Percentiles rank a stretch among this genome's conserved stretches.
Evolutionary conservation across 2,329 filamentous ascomycete genomes (phyloP).

Genomic region (Ascochyta pisi): DNA sequence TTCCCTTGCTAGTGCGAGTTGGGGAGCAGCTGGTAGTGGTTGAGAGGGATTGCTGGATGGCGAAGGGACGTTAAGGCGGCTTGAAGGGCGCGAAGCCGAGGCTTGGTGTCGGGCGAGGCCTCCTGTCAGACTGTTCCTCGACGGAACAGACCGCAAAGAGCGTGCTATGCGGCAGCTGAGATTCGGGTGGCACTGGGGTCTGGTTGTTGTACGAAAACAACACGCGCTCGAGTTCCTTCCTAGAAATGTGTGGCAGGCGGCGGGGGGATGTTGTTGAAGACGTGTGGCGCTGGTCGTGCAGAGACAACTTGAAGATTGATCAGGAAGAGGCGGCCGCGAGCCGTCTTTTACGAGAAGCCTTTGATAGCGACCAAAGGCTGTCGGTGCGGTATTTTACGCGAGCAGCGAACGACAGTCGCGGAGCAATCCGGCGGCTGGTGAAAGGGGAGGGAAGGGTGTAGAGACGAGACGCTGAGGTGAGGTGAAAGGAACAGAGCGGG

Average conservation of each 20-base stretch:
- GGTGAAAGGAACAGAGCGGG: constrained; percentile 7
- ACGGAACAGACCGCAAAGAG: constrained; percentile 95
- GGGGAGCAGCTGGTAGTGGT: constrained; percentile 25
- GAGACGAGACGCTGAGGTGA: constrained; percentile 17
- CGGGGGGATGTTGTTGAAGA: constrained; percentile 59
- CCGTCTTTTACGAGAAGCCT: constrained; percentile 54
- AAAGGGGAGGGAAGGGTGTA: constrained; percentile 3
- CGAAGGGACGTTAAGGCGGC: constrained; percentile 80
- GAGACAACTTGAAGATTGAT: constrained; percentile 57
- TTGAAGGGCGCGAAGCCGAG: constrained; percentile 91
- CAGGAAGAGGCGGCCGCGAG: constrained; percentile 49
- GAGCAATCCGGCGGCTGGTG: constrained; percentile 14
- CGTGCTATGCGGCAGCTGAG: constrained; percentile 99
- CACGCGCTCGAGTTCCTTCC: constrained; percentile 49
- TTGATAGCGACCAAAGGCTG: constrained; percentile 53
- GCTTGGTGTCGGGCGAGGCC: constrained; percentile 86
- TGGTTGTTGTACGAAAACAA: constrained; percentile 53
- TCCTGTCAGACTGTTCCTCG: constrained; percentile 97
- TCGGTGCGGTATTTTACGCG: constrained; percentile 22
- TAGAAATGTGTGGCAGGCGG: constrained; percentile 48
- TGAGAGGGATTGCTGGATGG: constrained; percentile 25
- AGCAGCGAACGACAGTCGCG: constrained; percentile 20
- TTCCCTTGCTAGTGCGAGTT: constrained; percentile 59
- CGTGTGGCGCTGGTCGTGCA: constrained; percentile 54
- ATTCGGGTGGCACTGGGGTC: constrained; percentile 65